Evolutionary conservation across 2,329 filamentous ascomycete genomes (phyloP), one percentile per base, ranked within the genome.

Genomic region (Exophiala bonariae): DNA sequence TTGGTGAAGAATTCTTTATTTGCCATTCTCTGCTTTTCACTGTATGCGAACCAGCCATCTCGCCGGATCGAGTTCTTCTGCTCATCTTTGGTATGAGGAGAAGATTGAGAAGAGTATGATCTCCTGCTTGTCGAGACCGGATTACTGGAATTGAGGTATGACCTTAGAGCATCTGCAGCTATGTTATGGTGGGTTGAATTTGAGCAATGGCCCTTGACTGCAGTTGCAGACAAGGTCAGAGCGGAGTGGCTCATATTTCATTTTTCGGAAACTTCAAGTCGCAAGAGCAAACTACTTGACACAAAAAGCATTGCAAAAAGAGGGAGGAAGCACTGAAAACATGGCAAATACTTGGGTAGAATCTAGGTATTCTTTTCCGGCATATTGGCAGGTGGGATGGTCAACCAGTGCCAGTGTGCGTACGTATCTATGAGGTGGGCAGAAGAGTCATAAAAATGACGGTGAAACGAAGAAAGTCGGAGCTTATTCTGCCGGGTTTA

Each of bases 1-100:
- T 89, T 91, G 23, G 95, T 78, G 59, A 95, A 85, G 61, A 96
- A 86, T 63, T 96, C 89, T 85, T 90, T 67, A 54, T 74, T 70
- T 20, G 70, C 63, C 52, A 69, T 55, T 55, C 72, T 73, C 57
- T 74, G 69, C 50, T 66, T 69, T 9, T 70, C 70, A 19, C 66
- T 65, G 23, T 62, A 65, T 23, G 66, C 68, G 22, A 71, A 41
- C 5, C 44, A 50, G 18, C 22, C 28, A 7, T 19, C 33, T 35
- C 30, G 35, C 10, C n/a, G 35, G 18, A 4, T 13, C 10, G 10
- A 17, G 35, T 4, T 32, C 2, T 51, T 38, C n/a, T 47, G 35
- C n/a, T 46, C 31, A 9, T 49, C 34, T 19, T 61, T 52, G 41
- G 61, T 46, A 33, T 59, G 56, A 36, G 35, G 47, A 9, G 41